A percentile compares a stretch with the other conserved stretches of the same genome.
phyloP scores from a whole-genome alignment of 163 green algal genomes.

The Chlorella variabilis region DNA sequence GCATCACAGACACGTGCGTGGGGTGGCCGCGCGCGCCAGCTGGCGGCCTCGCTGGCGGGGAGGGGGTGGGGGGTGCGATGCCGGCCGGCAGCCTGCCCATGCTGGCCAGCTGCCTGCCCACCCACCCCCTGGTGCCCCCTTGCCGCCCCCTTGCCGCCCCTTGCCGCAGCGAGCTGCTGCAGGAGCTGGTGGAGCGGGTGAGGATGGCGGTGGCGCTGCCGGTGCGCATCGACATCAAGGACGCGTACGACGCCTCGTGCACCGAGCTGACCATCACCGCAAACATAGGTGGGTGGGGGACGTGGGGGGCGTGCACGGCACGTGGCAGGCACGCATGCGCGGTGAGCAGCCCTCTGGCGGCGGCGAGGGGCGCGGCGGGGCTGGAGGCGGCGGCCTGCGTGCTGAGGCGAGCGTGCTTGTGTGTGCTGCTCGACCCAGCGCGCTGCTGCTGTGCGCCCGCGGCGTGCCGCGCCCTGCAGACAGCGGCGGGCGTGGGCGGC shows the following conservation, averaged over 20 bases:
- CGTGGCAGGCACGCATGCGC: neutral
- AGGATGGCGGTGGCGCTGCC: constrained; percentile 56
- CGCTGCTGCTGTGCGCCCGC: neutral
- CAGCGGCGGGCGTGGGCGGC: constrained; percentile 67
- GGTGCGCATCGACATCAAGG: constrained; percentile 59
- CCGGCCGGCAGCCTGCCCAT: no score
- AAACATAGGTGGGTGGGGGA: constrained; percentile 43
- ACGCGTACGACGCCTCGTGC: constrained; percentile 49
- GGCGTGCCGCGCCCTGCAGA: constrained; percentile 20
- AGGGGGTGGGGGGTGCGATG: no score
- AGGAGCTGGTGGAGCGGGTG: constrained; percentile 57
- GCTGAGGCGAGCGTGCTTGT: no score
- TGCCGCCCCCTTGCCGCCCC: neutral
- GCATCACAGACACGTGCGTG: constrained; percentile 49
- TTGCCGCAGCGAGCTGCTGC: constrained; percentile 49
- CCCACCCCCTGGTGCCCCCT: no score
- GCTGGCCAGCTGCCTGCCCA: no score
- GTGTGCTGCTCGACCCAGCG: no score
- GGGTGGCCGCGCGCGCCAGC: no score
- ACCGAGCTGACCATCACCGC: constrained; percentile 68
- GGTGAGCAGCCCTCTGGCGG: neutral
- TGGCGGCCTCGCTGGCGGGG: neutral
- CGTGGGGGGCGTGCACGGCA: neutral
- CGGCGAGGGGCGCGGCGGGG: no score
- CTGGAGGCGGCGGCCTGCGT: no score